Conservation (phyloP, 805 yeast genomes). For the Pichia nakasei region DNA sequence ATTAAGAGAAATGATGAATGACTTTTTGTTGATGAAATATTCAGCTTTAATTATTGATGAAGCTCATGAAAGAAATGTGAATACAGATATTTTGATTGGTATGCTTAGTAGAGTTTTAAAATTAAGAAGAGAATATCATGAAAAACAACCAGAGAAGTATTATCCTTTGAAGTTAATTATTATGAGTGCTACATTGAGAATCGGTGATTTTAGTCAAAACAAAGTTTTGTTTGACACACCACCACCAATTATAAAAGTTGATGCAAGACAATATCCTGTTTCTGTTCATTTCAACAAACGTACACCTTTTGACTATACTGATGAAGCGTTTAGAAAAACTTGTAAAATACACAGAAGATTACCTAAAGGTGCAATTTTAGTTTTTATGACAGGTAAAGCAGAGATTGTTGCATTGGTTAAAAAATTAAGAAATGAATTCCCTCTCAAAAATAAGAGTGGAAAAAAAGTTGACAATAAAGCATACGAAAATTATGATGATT, state of each 20-base stretch:
- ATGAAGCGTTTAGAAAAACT: constrained; percentile 77
- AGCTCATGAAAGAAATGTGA: constrained; percentile 95
- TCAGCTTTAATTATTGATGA: constrained; percentile 89
- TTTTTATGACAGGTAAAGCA: constrained; percentile 90
- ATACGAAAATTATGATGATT: constrained; percentile 25
- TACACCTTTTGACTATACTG: constrained; percentile 71
- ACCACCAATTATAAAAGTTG: constrained; percentile 86
- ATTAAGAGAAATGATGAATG: constrained; percentile 86
- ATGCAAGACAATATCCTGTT: constrained; percentile 92
- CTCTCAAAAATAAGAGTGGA: constrained; percentile 31
- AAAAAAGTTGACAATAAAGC: constrained; percentile 5
- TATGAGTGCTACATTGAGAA: constrained; percentile 96
- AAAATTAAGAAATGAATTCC: constrained; percentile 58
- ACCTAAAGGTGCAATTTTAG: constrained; percentile 90
- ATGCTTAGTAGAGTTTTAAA: constrained; percentile 81
- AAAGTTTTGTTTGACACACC: constrained; percentile 50
- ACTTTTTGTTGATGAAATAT: constrained; percentile 70
- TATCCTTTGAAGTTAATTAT: constrained; percentile 73
- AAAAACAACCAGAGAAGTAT: constrained; percentile 35
- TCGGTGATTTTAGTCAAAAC: constrained; percentile 87
- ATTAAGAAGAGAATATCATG: constrained; percentile 51
- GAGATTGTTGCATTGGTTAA: constrained; percentile 78
- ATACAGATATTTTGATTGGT: constrained; percentile 93
- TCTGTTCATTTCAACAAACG: constrained; percentile 80
- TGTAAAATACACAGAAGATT: constrained; percentile 77